phyloP scores from a whole-genome alignment of 1,284 basidiomycete genomes.

The Macrocystidia cucumis region DNA sequence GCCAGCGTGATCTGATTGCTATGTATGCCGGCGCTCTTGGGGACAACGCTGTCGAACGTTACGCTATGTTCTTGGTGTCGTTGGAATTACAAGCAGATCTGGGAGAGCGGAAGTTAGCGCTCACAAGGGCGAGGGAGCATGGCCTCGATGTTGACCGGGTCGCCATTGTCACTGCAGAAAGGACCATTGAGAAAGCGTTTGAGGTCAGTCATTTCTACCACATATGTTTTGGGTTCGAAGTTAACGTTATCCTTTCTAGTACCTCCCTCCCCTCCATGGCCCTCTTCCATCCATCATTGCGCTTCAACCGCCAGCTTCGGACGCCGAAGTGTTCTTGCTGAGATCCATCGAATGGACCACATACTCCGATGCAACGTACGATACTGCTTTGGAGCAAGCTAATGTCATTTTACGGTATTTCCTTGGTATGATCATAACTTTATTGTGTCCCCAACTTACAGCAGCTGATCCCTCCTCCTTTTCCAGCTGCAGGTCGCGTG shows the following conservation, averaged over 20 bases:
- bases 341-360: conserved; percentile 94
- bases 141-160: conserved; percentile 80
- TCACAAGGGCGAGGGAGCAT: conserved; percentile 77
- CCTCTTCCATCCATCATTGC: conserved; percentile 56
- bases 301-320: conserved; percentile 41
- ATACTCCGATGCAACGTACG: conserved; percentile 65
- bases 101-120: conserved; percentile 63
- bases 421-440: conserved; percentile 48
- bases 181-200: conserved; percentile 71
- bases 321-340: conserved; percentile 65
- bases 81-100: conserved; percentile 67
- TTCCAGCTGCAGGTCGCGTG: conserved; percentile 64
- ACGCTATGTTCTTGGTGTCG: conserved; percentile 85
- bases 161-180: conserved; percentile 75
- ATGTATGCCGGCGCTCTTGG: conserved; percentile 71
- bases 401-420: conserved; percentile 85
- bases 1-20: neutral
- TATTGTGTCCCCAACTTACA: neutral
- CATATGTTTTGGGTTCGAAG: conserved; percentile 3
- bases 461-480: neutral
- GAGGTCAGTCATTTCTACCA: conserved; percentile 33
- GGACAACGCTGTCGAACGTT: conserved; percentile 88
- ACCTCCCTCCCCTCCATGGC: conserved; percentile 45
- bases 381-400: conserved; percentile 77
- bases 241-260: conserved; percentile 22